phyloP scores from a whole-genome alignment of 495 filamentous ascomycete genomes.

The Aspergillus bridgeri region DNA sequence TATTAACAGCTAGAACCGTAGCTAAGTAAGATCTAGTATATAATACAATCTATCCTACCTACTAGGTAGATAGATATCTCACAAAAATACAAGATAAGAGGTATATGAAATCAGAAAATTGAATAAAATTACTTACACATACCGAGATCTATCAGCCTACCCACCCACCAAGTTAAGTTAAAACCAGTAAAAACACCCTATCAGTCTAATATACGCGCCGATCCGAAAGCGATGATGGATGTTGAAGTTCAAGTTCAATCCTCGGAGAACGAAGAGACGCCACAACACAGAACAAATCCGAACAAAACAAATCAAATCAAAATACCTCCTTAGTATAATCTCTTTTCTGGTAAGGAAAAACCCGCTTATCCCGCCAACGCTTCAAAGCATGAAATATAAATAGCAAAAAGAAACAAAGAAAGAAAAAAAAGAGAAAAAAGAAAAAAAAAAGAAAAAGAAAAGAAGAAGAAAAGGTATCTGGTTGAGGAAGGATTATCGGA shows the following conservation, averaged over 20 bases:
- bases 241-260: background rate
- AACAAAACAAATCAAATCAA: background rate
- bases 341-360: slow-evolving; percentile 12
- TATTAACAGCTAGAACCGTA: no score
- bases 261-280: slow-evolving; percentile 1
- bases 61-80: no score
- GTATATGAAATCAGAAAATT: no score
- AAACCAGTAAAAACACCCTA: background rate
- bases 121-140: background rate
- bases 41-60: no score
- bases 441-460: slow-evolving; percentile 1
- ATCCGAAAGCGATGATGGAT: background rate
- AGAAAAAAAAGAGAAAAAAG: slow-evolving; percentile 12
- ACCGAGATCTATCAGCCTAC: background rate
- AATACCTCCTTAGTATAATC: no score
- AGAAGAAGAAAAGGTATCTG: slow-evolving; percentile 16
- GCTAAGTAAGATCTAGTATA: no score
- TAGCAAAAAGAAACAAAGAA: background rate
- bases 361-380: slow-evolving; percentile 21
- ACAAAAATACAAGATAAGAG: no score
- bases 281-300: background rate
- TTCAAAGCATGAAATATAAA: slow-evolving; percentile 6
- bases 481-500: slow-evolving; percentile 30
- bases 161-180: no score
- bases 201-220: background rate